Percentiles rank a stretch among this genome's conserved stretches.
Evolutionary conservation across 2,329 filamentous ascomycete species (phyloP).

Genomic region (Alternaria sp.): DNA sequence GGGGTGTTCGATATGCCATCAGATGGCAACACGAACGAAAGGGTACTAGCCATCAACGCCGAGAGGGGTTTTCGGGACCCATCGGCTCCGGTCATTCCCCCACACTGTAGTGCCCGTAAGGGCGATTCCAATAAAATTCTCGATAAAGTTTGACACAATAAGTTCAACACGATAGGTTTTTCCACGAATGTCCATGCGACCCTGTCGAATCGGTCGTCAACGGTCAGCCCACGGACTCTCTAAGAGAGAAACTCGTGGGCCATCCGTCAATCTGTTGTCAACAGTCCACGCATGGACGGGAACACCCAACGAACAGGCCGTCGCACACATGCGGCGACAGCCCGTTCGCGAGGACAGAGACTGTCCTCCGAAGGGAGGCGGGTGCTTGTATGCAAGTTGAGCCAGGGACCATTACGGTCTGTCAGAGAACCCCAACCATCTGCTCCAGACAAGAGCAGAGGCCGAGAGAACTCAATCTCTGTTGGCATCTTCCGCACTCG

Average conservation of each 20-base stretch:
- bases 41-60: neutral
- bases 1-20: neutral
- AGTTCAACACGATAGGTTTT: neutral
- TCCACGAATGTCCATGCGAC: neutral
- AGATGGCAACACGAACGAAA: neutral
- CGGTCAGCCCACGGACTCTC: too few species aligned
- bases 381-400: slow-evolving; percentile 27
- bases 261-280: too few species aligned
- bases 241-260: too few species aligned
- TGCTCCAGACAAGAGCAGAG: slow-evolving; percentile 3
- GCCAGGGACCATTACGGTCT: slow-evolving; percentile 38
- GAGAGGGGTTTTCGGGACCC: neutral
- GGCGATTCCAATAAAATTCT: neutral
- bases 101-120: neutral
- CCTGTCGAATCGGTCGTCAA: too few species aligned
- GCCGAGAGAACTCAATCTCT: slow-evolving; percentile 26
- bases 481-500: slow-evolving; percentile 38
- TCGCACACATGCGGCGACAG: neutral
- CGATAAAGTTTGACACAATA: neutral
- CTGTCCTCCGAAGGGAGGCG: neutral
- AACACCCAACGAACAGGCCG: neutral
- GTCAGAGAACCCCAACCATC: slow-evolving; percentile 19
- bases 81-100: neutral
- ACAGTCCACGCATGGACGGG: neutral
- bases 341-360: neutral